Base-by-base conservation (phyloP, 2,329 filamentous ascomycete species). In the Fusarium tjaetaba region DNA sequence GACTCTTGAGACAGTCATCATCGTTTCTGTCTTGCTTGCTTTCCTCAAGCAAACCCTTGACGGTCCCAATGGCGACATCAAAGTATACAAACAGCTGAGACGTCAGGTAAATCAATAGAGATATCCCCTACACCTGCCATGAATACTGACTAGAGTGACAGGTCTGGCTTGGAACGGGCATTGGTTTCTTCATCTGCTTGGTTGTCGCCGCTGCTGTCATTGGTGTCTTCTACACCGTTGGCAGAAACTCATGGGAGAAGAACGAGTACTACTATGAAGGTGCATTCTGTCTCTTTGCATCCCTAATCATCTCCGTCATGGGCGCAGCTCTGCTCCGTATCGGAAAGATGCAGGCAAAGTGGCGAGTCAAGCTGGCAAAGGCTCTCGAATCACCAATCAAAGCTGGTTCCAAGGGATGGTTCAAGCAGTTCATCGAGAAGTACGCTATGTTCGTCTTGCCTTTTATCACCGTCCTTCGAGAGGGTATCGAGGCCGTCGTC, bases 401-500 rank as follows among this genome's bases (percentile, higher is more conserved):
- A 45, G 85, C 88, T 20, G 83, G 83, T 36, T 79, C 81, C 22
- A 80, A 79, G 7, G 79, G 79, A 30, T 84, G 85, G 77, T 57
- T 95, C 71, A 92, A 92, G 82, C 83, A 85, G 62, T 93, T 89
- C 84, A 82, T 86, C 26, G 92, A 95, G 81, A 94, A 93, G 81
- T 96, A 97, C 79, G 90, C 91, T 78, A 94, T 97, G 92, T 96
- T 97, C 80, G 82, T 94, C 51, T 85, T 97, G 61, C 95, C 95
- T 2, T 97, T 97, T 82, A 87, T 97, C 79, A 97, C 94, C 0
- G 92, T 96, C n/a, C 84, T 97, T 20, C 87, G 95, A 41, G 94
- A 97, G 81, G 95, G 94, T 6, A 88, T 97, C 36, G 95, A 97
- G 81, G 94, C 93, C 1, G 92, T 97, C 41, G 89, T 97, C 30